Evolutionary conservation across 371 early-diverging fungal species (phyloP).

Genomic region (Circinella minor): DNA sequence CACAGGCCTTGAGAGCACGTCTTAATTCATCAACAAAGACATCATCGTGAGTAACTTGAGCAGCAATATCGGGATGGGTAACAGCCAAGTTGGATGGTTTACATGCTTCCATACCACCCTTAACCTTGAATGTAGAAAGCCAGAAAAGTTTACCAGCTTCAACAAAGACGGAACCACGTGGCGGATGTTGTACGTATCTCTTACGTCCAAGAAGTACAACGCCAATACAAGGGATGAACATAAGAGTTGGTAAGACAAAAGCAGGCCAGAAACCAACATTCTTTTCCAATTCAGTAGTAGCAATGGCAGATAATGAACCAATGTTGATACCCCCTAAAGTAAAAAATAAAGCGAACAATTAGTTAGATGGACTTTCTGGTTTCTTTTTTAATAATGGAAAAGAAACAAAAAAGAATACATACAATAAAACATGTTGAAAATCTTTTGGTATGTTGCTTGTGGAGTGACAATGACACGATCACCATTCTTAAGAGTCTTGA

Average conservation of each 20-base stretch:
- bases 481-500: constrained; percentile 30
- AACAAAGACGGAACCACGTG: constrained; percentile 49
- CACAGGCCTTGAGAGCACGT: constrained; percentile 63
- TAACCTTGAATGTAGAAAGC: constrained; percentile 26
- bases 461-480: constrained; percentile 53
- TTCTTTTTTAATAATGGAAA: neutral
- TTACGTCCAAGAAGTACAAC: constrained; percentile 59
- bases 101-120: constrained; percentile 38
- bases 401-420: neutral
- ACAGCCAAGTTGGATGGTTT: constrained; percentile 29
- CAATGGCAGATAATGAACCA: constrained; percentile 66
- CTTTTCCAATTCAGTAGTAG: constrained; percentile 55
- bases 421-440: constrained; percentile 64
- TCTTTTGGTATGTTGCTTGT: constrained; percentile 52
- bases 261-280: constrained; percentile 66
- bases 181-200: constrained; percentile 55
- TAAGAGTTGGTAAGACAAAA: constrained; percentile 62
- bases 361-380: neutral
- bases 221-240: constrained; percentile 63
- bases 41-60: constrained; percentile 61
- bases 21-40: constrained; percentile 71
- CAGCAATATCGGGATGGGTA: constrained; percentile 25
- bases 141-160: constrained; percentile 32
- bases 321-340: constrained; percentile 52
- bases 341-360: neutral